A percentile compares a stretch with the other conserved stretches of the same genome.
Evolutionary conservation across 768 basidiomycete genomes (phyloP).

Genomic region (Macrolepiota albuminosa): DNA sequence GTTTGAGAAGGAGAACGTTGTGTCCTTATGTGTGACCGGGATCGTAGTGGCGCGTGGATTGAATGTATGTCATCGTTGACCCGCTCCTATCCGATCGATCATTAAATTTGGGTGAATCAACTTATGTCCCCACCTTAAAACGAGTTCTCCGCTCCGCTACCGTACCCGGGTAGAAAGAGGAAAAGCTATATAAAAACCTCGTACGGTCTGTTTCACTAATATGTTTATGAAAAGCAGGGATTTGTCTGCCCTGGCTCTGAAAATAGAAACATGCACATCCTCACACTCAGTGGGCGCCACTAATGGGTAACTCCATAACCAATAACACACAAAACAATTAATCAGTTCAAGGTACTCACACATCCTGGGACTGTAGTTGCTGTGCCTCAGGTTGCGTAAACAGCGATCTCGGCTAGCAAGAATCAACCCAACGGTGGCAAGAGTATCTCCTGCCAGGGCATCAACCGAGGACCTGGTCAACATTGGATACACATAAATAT

Average conservation of each 20-base stretch:
- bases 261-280: neutral
- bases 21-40: slow-evolving; percentile 1
- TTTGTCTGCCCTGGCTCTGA: neutral
- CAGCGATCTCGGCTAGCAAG: neutral
- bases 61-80: slow-evolving; percentile 4
- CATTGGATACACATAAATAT: slow-evolving; percentile 3
- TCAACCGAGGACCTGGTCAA: neutral
- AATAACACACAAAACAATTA: neutral
- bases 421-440: neutral
- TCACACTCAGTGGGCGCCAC: neutral
- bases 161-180: neutral
- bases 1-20: neutral
- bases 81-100: slow-evolving; percentile 2
- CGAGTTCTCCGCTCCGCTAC: neutral
- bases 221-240: neutral
- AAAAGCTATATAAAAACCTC: neutral
- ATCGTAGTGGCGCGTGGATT: slow-evolving; percentile 5
- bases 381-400: neutral
- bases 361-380: neutral
- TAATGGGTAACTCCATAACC: neutral
- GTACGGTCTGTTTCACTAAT: neutral
- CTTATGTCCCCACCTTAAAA: neutral
- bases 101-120: neutral
- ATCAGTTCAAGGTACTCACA: neutral
- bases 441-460: neutral